phyloP scores from a whole-genome alignment of 495 filamentous ascomycete genomes.

The Hypoxylon crocopeplum region DNA sequence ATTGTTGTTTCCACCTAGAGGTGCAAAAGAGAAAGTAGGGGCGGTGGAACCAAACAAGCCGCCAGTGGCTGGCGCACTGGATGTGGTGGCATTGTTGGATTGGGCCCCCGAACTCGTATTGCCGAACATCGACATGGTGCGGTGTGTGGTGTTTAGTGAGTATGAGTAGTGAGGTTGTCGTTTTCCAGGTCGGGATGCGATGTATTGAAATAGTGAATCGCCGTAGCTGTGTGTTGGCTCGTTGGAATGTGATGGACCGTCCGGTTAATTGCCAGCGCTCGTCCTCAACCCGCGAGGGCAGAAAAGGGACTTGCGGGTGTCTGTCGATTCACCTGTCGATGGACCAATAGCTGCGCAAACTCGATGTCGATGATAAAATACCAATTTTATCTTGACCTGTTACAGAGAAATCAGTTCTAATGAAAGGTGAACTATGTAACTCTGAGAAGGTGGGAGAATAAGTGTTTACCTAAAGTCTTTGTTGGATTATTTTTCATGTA shows the following conservation, averaged over 20 bases:
- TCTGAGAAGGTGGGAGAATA: background rate
- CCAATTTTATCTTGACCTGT: background rate
- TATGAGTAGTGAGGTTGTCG: background rate
- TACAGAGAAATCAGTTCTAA: too few relatives aligned
- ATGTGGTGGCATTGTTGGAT: slow-evolving; percentile 46
- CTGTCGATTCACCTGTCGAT: too few relatives aligned
- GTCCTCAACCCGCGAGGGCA: too few relatives aligned
- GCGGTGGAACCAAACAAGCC: slow-evolving; percentile 47
- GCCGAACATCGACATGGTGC: slow-evolving; percentile 45
- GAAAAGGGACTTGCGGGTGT: too few relatives aligned
- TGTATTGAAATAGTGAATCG: background rate
- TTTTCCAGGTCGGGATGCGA: background rate
- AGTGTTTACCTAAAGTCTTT: background rate
- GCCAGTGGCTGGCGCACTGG: slow-evolving; percentile 49
- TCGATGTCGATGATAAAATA: slow-evolving; percentile 6
- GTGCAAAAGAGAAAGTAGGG: slow-evolving; percentile 54
- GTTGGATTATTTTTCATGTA: too few relatives aligned
- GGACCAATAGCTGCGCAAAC: slow-evolving; percentile 23
- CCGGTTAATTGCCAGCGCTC: slow-evolving; percentile 5
- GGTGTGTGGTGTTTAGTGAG: slow-evolving; percentile 12
- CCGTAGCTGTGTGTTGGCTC: background rate
- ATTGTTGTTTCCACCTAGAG: slow-evolving; percentile 23
- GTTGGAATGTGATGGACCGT: slow-evolving; percentile 29
- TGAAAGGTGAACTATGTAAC: background rate
- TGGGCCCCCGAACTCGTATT: slow-evolving; percentile 44